Conservation (phyloP, 208 protist genomes). For the Leishmania major region DNA sequence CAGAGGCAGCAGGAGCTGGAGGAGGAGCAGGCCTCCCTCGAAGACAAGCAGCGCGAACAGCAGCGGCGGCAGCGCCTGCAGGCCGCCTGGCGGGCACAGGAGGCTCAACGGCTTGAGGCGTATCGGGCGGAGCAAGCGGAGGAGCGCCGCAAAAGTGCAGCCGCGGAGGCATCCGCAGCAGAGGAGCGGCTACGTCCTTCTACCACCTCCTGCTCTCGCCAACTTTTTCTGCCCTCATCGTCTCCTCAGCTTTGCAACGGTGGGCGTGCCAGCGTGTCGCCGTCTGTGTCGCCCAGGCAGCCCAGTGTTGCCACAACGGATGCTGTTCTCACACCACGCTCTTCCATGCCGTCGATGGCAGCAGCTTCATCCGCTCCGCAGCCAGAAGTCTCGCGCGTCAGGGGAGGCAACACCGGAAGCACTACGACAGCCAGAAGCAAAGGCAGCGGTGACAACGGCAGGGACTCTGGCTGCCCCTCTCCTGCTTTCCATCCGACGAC, state of each 20-base stretch:
- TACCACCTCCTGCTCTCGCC: not conserved
- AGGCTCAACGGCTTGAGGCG: conserved; percentile 14
- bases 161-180: not conserved
- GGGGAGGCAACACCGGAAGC: not conserved
- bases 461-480: not conserved
- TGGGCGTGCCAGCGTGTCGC: not conserved
- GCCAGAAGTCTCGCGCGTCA: not conserved
- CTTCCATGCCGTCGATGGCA: not conserved
- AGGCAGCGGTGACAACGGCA: not conserved
- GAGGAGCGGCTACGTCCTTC: not conserved
- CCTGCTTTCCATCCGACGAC: not conserved
- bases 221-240: not conserved
- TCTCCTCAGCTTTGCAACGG: not conserved
- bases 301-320: no score
- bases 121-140: conserved; percentile 8
- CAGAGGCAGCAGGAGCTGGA: conserved; percentile 45
- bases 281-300: not conserved
- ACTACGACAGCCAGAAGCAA: not conserved
- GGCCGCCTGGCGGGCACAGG: conserved; percentile 19
- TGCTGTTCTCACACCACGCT: not conserved
- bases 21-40: conserved; percentile 29
- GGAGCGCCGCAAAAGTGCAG: not conserved
- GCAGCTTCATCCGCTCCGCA: not conserved
- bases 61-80: conserved; percentile 16
- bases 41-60: conserved; percentile 20